A percentile compares a stretch with the other conserved stretches of the same genome.
phyloP scores from a whole-genome alignment of 1,284 basidiomycete species.

The Puccinia coronata region DNA sequence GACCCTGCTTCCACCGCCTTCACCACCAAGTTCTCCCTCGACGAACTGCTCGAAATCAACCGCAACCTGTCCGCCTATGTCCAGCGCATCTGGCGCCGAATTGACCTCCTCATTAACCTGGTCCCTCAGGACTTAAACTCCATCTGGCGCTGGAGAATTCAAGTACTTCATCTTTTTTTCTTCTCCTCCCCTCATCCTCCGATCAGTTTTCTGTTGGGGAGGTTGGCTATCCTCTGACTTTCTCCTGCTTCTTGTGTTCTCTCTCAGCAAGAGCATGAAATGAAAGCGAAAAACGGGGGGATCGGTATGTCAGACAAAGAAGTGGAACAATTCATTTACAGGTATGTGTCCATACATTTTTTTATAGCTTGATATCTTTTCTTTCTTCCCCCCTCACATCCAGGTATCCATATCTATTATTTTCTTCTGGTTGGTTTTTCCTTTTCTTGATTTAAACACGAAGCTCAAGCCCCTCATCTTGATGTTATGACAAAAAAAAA shows the following conservation, averaged over 20 bases:
- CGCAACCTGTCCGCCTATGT: constrained; percentile 7
- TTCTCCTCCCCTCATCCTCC: too few relatives aligned
- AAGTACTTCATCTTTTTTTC: constrained; percentile 7
- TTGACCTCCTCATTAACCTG: constrained; percentile 33
- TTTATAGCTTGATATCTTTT: neutral
- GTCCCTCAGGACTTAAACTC: constrained; percentile 33
- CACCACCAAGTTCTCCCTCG: constrained; percentile 12
- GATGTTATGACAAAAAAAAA: neutral
- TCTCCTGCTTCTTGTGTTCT: neutral
- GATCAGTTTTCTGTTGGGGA: too few relatives aligned
- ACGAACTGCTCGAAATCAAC: constrained; percentile 32
- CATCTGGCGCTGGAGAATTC: constrained; percentile 37
- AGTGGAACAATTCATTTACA: constrained; percentile 24
- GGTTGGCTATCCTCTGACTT: neutral
- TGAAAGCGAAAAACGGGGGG: constrained; percentile 35
- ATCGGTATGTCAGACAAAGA: constrained; percentile 38
- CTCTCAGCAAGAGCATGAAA: constrained; percentile 35
- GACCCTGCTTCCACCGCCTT: constrained; percentile 6
- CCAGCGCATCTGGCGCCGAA: constrained; percentile 5
- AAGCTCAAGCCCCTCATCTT: neutral
- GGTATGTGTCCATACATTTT: constrained; percentile 9
- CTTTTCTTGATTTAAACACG: neutral
- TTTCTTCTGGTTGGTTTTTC: neutral
- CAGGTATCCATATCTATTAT: neutral
- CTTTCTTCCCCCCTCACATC: neutral